Percentiles rank a stretch among this genome's conserved stretches.
phyloP scores from a whole-genome alignment of 495 filamentous ascomycete species.

The Aspergillus egyptiacus region DNA sequence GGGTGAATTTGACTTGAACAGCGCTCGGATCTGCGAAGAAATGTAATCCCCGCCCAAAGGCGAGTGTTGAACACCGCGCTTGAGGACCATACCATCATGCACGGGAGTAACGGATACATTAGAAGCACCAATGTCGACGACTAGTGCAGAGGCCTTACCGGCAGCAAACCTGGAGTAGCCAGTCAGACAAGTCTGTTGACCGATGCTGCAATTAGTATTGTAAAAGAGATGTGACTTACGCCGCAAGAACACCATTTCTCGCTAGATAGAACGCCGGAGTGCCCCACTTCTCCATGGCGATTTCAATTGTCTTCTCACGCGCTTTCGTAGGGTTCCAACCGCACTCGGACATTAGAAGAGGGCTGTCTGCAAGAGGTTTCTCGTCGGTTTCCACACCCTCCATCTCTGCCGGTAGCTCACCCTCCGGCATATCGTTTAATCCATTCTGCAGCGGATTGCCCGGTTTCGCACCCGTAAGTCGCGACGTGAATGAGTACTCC shows the following conservation, averaged over 20 bases:
- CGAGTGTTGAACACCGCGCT: conserved; percentile 77
- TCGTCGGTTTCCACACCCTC: conserved; percentile 62
- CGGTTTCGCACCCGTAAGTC: conserved; percentile 60
- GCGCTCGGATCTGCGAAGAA: conserved; percentile 73
- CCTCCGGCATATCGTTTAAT: conserved; percentile 58
- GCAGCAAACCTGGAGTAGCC: conserved; percentile 61
- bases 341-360: conserved; percentile 88
- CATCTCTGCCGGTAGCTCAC: conserved; percentile 60
- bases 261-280: conserved; percentile 89
- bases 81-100: conserved; percentile 89
- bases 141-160: conserved; percentile 85
- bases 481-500: conserved; percentile 80
- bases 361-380: conserved; percentile 79
- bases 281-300: conserved; percentile 94
- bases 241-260: conserved; percentile 57
- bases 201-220: neutral
- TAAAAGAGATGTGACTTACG: conserved; percentile 40
- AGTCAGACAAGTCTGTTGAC: conserved; percentile 9
- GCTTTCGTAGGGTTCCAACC: conserved; percentile 85
- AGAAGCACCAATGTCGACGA: conserved; percentile 87
- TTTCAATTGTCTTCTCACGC: conserved; percentile 85
- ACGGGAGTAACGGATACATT: conserved; percentile 87
- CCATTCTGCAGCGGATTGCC: conserved; percentile 65
- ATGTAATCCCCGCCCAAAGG: conserved; percentile 84
- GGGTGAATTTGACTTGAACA: conserved; percentile 64